Base-by-base conservation (phyloP, 2,329 filamentous ascomycete species). In the Colletotrichum chlorophyti region DNA sequence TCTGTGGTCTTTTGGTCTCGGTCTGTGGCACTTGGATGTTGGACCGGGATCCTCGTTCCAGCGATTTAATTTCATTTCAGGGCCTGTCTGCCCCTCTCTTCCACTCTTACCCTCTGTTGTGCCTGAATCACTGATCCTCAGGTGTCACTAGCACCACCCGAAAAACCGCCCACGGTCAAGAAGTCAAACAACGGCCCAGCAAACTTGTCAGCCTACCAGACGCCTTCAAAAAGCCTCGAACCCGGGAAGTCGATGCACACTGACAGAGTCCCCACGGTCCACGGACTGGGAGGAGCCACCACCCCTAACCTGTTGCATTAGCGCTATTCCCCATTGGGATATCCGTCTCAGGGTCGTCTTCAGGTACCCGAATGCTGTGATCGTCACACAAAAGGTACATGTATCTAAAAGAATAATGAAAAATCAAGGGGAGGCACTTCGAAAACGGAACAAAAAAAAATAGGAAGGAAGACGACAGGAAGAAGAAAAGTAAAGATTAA, bases 11-110 rank as follows among this genome's bases (percentile, higher is more conserved):
- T n/a, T n/a, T n/a, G n/a, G n/a, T n/a, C n/a, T n/a, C n/a, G n/a
- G 32, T 19, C 43, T 35, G 51, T 49, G 51, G 43, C 38, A 55
- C 55, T 40, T n/a, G n/a, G n/a, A n/a, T n/a, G n/a, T n/a, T n/a
- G 21, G 34, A 40, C 55, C 45, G 45, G 55, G 55, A 31, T 59
- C 51, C 51, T 59, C 43, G 53, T 55, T 59, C 42, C 51, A 55
- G 51, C 51, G 42, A 49, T 47, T 27, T 59, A 59, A 59, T 59
- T 59, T 60, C 34, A 60, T 47, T 60, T 60, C 58, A 60, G 46
- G 58, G 53, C 52, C 53, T 51, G 58, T 41, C 37, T 47, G 46
- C 58, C 53, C 58, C 53, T 60, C 14, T 52, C 38, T 42, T 24
- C 49, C 38, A 52, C 45, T 27, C 58, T 52, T 27, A n/a, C 53